Conservation (phyloP, 1,284 basidiomycete species). For the Apiotrichum domesticum region DNA sequence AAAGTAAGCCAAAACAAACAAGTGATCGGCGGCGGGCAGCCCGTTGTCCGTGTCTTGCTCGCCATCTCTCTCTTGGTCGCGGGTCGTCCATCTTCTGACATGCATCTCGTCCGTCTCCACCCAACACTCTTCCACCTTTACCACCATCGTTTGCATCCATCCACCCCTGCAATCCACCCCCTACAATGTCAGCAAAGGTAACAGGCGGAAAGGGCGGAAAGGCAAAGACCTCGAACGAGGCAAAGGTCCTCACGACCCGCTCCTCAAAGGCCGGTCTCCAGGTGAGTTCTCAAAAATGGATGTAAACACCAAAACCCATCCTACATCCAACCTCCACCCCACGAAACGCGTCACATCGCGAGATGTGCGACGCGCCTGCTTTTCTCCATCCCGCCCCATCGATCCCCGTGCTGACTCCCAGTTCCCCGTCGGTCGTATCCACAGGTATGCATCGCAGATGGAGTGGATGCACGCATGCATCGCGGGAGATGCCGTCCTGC, state of each 20-base stretch:
- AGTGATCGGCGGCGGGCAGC: no score
- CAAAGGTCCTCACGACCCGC: constrained; percentile 57
- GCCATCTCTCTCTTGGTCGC: no score
- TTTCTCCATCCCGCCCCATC: not conserved
- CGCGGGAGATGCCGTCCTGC: no score
- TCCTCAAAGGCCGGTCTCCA: constrained; percentile 79
- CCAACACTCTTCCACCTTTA: constrained; percentile 7
- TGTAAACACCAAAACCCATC: no score
- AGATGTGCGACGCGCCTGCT: not conserved
- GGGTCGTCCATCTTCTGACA: no score
- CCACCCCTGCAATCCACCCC: constrained; percentile 1
- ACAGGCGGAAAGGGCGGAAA: constrained; percentile 50
- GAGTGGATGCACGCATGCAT: not conserved
- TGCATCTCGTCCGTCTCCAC: constrained; percentile 6
- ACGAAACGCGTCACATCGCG: not conserved
- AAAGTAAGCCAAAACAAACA: no score
- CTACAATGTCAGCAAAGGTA: constrained; percentile 41
- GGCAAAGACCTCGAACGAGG: constrained; percentile 47
- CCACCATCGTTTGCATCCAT: constrained; percentile 15
- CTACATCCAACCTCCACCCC: not conserved
- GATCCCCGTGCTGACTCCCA: constrained; percentile 4
- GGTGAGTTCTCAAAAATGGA: constrained; percentile 47
- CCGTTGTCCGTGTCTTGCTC: no score
- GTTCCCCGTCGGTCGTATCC: constrained; percentile 46
- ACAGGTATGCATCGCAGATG: constrained; percentile 23